phyloP scores from a whole-genome alignment of 352 stramenopile genomes.

The Blastocystis sp. region DNA sequence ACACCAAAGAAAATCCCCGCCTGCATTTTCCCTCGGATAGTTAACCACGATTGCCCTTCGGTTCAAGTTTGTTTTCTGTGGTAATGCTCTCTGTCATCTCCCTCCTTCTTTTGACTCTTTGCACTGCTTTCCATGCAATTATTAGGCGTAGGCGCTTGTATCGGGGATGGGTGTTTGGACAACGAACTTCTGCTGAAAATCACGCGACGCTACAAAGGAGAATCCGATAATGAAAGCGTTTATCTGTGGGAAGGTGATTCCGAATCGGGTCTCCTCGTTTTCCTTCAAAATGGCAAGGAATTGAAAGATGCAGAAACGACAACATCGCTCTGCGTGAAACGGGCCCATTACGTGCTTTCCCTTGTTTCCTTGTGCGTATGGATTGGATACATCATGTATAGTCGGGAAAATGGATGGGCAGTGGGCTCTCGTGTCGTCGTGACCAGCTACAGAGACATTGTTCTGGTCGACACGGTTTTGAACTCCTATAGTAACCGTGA shows the following conservation, averaged over 20 bases:
- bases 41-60: too few relatives aligned
- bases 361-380: not conserved
- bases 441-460: not conserved
- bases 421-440: constrained; percentile 18
- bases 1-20: too few relatives aligned
- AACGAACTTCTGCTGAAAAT: not conserved
- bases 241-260: constrained; percentile 32
- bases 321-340: constrained; percentile 3
- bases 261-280: constrained; percentile 12
- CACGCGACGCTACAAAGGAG: not conserved
- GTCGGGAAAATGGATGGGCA: constrained; percentile 1
- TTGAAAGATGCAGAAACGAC: not conserved
- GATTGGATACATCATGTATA: not conserved
- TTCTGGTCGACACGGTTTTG: not conserved
- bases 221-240: constrained; percentile 27
- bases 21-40: too few relatives aligned
- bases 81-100: too few relatives aligned
- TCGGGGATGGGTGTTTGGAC: not conserved
- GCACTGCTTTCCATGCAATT: too few relatives aligned
- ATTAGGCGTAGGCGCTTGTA: not conserved
- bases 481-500: not conserved
- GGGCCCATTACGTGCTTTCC: not conserved
- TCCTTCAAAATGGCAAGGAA: constrained; percentile 16
- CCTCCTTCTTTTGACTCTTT: too few relatives aligned
- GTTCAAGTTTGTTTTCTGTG: too few relatives aligned